Conservation (phyloP, 2,329 filamentous ascomycete species). For the Hypoxylon sp. region DNA sequence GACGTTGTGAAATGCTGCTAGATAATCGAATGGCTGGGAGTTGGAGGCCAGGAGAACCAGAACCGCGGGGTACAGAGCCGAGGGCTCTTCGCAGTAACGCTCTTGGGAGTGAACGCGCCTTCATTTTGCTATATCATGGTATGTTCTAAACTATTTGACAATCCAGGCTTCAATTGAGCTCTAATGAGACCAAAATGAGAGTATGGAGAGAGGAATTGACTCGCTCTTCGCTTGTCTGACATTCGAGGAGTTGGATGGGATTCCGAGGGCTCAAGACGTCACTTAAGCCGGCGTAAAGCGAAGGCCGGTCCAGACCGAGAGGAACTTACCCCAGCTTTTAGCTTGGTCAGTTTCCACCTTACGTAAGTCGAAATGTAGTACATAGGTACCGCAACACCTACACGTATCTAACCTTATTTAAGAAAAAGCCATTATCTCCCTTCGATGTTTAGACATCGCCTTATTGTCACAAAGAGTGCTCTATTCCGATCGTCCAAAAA, state of each 20-base stretch:
- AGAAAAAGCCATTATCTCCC: background rate
- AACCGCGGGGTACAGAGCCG: constrained; percentile 39
- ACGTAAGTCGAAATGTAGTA: constrained; percentile 20
- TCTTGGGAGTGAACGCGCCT: constrained; percentile 44
- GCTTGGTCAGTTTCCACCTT: constrained; percentile 27
- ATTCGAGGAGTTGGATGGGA: constrained; percentile 34
- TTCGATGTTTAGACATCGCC: background rate
- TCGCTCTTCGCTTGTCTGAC: constrained; percentile 32
- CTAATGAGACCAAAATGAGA: background rate
- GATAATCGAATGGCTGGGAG: constrained; percentile 55
- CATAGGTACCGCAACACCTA: too few species aligned
- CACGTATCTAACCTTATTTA: background rate
- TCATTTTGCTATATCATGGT: constrained; percentile 45
- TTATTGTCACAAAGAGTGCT: background rate
- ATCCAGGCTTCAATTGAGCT: constrained; percentile 10
- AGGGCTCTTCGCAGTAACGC: constrained; percentile 45
- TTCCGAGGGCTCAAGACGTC: constrained; percentile 48
- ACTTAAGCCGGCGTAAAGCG: constrained; percentile 54
- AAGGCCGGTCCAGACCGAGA: constrained; percentile 41
- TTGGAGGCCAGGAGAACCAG: constrained; percentile 34
- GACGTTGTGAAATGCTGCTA: constrained; percentile 69
- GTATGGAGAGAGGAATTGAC: constrained; percentile 6
- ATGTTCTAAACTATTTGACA: constrained; percentile 9
- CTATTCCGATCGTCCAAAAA: background rate
- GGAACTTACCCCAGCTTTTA: constrained; percentile 20